These are phyloP conservation scores for Pholiota microspora DNA, from an alignment of 768 basidiomycete genomes.

Conservation along the genomic window DNA sequence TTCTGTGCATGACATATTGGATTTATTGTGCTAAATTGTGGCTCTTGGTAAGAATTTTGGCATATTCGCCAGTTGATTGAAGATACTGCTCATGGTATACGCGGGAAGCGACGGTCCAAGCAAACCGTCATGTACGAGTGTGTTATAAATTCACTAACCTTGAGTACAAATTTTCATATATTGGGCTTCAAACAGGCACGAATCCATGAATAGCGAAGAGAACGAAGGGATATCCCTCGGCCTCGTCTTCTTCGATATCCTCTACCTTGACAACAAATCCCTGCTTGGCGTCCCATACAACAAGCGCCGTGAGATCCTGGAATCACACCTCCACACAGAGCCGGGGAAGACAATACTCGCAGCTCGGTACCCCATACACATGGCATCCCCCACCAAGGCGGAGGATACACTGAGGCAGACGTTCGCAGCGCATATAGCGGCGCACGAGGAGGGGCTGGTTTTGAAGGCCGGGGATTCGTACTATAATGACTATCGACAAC, in stretches of 20 bases:
- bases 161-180: not conserved
- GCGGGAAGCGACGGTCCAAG: slow-evolving; percentile 25
- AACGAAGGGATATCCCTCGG: slow-evolving; percentile 57
- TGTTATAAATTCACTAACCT: not conserved
- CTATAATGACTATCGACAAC: slow-evolving; percentile 62
- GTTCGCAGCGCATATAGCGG: slow-evolving; percentile 51
- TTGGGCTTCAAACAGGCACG: slow-evolving; percentile 4
- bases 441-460: slow-evolving; percentile 68
- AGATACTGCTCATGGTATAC: slow-evolving; percentile 54
- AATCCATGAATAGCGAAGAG: slow-evolving; percentile 31
- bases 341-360: slow-evolving; percentile 67
- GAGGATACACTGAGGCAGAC: slow-evolving; percentile 31
- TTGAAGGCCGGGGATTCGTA: slow-evolving; percentile 69
- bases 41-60: slow-evolving; percentile 92
- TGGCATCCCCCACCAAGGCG: slow-evolving; percentile 21
- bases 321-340: slow-evolving; percentile 49
- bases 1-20: not conserved
- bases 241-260: slow-evolving; percentile 85
- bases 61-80: slow-evolving; percentile 60
- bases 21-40: not conserved
- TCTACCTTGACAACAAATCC: slow-evolving; percentile 62
- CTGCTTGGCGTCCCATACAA: slow-evolving; percentile 57
- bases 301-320: slow-evolving; percentile 59
- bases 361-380: slow-evolving; percentile 46
- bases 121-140: slow-evolving; percentile 17